Evolutionary conservation across 305 asterid species (phyloP), one percentile per base, ranked within the genome.

Genomic region (Fraxinus latifolia): DNA sequence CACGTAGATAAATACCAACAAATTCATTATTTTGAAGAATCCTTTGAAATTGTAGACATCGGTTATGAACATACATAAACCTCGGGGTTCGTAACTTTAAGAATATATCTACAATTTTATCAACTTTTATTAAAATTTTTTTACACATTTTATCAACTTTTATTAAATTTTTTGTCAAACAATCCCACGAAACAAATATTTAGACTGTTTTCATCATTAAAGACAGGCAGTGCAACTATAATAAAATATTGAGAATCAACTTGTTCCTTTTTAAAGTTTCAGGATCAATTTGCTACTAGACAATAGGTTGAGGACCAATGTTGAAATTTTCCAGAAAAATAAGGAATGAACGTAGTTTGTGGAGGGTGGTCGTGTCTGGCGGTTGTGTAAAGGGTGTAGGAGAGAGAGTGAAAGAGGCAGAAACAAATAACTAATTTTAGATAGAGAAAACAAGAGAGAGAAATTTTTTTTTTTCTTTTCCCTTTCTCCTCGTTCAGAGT

Each of bases 401-500:
- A 77, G 82, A 60, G 89, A 82, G 81, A 83, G 85, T 0, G 70
- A 47, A 74, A 83, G 85, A 80, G 72, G 84, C 84, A 80, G 58
- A 85, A 82, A 74, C 74, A 58, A 81, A 39, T 1, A 86, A 83
- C 84, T 83, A 85, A 84, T 89, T 90, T 84, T 87, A 83, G 92
- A 90, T 89, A 90, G 89, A 90, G 90, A 88, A 89, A 90, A 83
- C 76, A 77, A 85, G 80, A 82, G 85, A 86, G 91, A 89, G 92
- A 87, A 74, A 81, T 74, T 67, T 50, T 70, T 70, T 74, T 65
- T 60, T 74, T 39, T 70, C 34, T 83, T 70, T 82, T 78, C 68
- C 82, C 81, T 76, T 84, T 81, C 91, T 93, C 88, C 85, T 85
- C 89, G 89, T 92, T 89, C 98, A 90, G 96, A 91, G 87, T 83